Evolutionary conservation across 2,329 filamentous ascomycete species (phyloP).

Genomic region (Hansfordia pulvinata): DNA sequence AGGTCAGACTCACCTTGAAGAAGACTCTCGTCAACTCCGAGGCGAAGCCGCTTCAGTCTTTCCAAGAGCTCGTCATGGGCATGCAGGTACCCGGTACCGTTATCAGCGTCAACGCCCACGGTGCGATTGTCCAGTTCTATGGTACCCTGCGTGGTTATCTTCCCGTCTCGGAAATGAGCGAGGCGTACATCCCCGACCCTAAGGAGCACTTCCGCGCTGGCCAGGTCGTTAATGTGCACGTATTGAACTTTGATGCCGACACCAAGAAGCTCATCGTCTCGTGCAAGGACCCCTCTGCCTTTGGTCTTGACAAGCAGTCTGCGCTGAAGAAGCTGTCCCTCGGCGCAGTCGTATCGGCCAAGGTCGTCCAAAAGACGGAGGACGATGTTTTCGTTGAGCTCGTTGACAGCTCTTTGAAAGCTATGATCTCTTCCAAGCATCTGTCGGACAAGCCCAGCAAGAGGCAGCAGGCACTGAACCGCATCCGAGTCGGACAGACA

Average conservation of each 20-base stretch:
- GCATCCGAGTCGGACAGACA: conserved; percentile 72
- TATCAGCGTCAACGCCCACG: conserved; percentile 62
- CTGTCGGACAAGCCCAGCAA: conserved; percentile 72
- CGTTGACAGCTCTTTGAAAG: conserved; percentile 59
- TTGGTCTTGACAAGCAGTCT: conserved; percentile 62
- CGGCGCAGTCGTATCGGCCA: conserved; percentile 64
- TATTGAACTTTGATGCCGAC: conserved; percentile 66
- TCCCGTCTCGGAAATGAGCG: conserved; percentile 93
- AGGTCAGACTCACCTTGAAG: conserved; percentile 81
- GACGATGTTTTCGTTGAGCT: conserved; percentile 70
- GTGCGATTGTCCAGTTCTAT: conserved; percentile 89
- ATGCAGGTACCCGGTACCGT: conserved; percentile 78
- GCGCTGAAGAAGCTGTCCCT: conserved; percentile 61
- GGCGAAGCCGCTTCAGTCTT: conserved; percentile 62
- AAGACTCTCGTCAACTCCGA: conserved; percentile 91
- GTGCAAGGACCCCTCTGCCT: conserved; percentile 76
- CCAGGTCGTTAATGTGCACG: conserved; percentile 82
- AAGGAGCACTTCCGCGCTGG: conserved; percentile 79
- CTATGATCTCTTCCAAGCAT: conserved; percentile 62
- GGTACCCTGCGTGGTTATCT: conserved; percentile 73
- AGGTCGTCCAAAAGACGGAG: conserved; percentile 67
- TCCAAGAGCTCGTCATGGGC: conserved; percentile 59
- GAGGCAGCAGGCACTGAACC: conserved; percentile 61
- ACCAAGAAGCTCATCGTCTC: conserved; percentile 68
- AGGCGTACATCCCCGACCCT: conserved; percentile 85